Evolutionary conservation across 345 rosid genomes (phyloP), one percentile per base, ranked within the genome.

Genomic region (Salix viminalis): DNA sequence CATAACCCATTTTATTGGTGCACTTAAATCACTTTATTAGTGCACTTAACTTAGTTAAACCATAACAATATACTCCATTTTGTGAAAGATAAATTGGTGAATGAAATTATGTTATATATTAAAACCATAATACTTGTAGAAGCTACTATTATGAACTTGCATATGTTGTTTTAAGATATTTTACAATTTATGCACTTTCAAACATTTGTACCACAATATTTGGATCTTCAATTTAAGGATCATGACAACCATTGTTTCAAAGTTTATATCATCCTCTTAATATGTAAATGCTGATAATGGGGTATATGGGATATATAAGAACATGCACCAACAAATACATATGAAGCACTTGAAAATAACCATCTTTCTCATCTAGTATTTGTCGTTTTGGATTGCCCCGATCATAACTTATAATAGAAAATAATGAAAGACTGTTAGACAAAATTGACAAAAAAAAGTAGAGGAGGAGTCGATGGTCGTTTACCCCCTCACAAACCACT

Each of bases 101-200:
- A 15, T 52, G 44, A 23, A 23, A 14, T 16, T 50, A 19, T 32
- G 56, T 66, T 66, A 60, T 16, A 24, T 37, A 34, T 34, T 34
- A 64, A 79, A 81, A 12, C 46, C 24, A 32, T 15, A 75, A 64
- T 37, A 26, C 72, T 50, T 56, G 67, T 5, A 7, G 61, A 24
- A 66, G 56, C 52, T 56, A 73, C 44, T 46, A 77, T 71, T 64
- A 72, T 86, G 80, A 84, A 42, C 78, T 82, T 39, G 90, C 90
- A 84, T 95, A 91, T 48, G 96, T 95, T 83, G 93, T 93, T 85
- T 74, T 89, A 34, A 95, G 83, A 84, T 90, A 91, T 23, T 95
- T 97, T 52, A 84, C 86, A 46, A 95, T 93, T 67, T 91, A 94
- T 67, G 99, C 97, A 84, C 97, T 95, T 83, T 95, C 97, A 83